Evolutionary conservation across 495 filamentous ascomycete species (phyloP).

Genomic region (Podospora appendiculata): DNA sequence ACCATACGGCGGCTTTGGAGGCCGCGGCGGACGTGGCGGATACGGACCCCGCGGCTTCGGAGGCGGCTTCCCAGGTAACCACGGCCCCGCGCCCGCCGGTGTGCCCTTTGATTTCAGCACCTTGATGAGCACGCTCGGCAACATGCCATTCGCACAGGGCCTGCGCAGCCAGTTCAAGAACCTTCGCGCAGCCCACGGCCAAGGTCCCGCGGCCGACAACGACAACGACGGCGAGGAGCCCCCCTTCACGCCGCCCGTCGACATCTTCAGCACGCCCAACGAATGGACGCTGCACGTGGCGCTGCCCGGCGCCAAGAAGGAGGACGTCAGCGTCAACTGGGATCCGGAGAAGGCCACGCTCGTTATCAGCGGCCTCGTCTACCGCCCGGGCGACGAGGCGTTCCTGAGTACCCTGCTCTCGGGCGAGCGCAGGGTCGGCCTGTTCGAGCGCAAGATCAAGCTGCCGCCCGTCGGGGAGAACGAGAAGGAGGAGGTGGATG

Average conservation of each 20-base stretch:
- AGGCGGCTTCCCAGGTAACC: neutral
- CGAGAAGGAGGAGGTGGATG: constrained; percentile 52
- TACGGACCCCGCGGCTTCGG: constrained; percentile 6
- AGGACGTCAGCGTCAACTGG: constrained; percentile 70
- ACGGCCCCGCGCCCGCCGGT: neutral
- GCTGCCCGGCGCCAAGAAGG: constrained; percentile 68
- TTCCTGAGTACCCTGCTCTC: constrained; percentile 55
- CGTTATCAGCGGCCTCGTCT: constrained; percentile 60
- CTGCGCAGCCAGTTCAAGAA: constrained; percentile 32
- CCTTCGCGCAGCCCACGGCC: neutral
- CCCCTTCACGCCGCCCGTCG: constrained; percentile 56
- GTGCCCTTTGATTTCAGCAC: constrained; percentile 22
- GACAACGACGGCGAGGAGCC: constrained; percentile 1
- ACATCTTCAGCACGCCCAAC: constrained; percentile 62
- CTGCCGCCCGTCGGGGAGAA: constrained; percentile 38
- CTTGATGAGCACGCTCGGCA: constrained; percentile 28
- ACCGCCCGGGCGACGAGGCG: constrained; percentile 64
- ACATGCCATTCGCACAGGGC: constrained; percentile 34
- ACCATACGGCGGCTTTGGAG: constrained; percentile 4
- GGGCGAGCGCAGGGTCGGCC: constrained; percentile 60
- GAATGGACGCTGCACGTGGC: constrained; percentile 63
- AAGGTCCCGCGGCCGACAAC: neutral
- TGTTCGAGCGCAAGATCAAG: constrained; percentile 63
- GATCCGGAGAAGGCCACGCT: constrained; percentile 58
- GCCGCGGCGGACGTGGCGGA: constrained; percentile 7